Evolutionary conservation across 1,284 basidiomycete genomes (phyloP).

Genomic region (Lignosus rhinocerotis): DNA sequence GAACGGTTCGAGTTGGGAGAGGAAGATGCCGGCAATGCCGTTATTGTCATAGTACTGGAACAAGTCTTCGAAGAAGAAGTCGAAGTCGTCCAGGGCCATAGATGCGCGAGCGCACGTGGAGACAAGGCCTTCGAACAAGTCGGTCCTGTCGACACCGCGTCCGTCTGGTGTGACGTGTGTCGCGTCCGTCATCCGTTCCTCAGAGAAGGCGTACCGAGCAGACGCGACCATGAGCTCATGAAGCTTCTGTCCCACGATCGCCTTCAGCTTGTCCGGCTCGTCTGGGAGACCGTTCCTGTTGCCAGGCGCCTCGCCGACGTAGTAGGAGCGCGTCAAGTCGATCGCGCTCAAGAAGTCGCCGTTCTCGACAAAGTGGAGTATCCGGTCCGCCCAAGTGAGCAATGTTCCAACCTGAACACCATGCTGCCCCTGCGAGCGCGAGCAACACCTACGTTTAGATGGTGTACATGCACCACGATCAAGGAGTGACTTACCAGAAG

Average conservation of each 20-base stretch:
- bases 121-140: slow-evolving; percentile 88
- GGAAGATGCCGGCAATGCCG: slow-evolving; percentile 88
- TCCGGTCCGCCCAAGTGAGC: slow-evolving; percentile 93
- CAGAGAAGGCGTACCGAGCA: slow-evolving; percentile 88
- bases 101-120: slow-evolving; percentile 81
- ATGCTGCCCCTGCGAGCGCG: slow-evolving; percentile 53
- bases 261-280: slow-evolving; percentile 54
- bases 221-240: slow-evolving; percentile 88
- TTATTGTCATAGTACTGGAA: slow-evolving; percentile 88
- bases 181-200: slow-evolving; percentile 88
- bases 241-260: slow-evolving; percentile 76
- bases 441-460: not conserved
- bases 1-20: slow-evolving; percentile 82
- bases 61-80: slow-evolving; percentile 91
- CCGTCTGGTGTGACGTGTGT: slow-evolving; percentile 84
- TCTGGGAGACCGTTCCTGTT: slow-evolving; percentile 88
- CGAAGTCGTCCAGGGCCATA: slow-evolving; percentile 76
- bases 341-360: slow-evolving; percentile 94
- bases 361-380: slow-evolving; percentile 80
- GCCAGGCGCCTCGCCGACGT: slow-evolving; percentile 79
- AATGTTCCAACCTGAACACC: slow-evolving; percentile 84
- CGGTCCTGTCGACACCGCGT: slow-evolving; percentile 89
- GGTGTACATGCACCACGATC: not conserved
- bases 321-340: slow-evolving; percentile 83
- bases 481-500: slow-evolving; percentile 63